These are phyloP conservation scores for Bipolaris oryzae DNA, from an alignment of 2,329 filamentous ascomycete genomes.

Conservation along the genomic window DNA sequence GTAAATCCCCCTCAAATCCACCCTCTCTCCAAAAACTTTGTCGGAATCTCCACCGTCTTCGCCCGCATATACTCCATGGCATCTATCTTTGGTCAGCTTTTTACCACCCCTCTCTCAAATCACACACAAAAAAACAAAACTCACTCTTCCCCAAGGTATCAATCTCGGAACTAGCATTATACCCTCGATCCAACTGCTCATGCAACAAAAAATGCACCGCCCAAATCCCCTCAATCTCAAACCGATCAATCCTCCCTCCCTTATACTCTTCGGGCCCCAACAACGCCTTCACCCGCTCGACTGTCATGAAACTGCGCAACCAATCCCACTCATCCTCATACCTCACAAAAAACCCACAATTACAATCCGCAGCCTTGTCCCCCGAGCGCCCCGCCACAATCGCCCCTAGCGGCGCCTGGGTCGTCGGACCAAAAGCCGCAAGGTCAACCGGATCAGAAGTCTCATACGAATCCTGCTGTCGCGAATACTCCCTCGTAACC, in stretches of 20 bases:
- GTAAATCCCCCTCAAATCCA: neutral
- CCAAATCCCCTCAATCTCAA: constrained; percentile 10
- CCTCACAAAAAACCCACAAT: constrained; percentile 47
- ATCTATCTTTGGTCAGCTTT: too few species aligned
- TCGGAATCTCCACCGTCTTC: constrained; percentile 26
- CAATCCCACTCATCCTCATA: constrained; percentile 42
- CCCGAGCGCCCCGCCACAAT: constrained; percentile 53
- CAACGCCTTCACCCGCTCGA: constrained; percentile 31
- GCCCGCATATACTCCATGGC: constrained; percentile 28
- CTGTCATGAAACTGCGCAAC: constrained; percentile 38
- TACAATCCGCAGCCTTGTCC: constrained; percentile 47
- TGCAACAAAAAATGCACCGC: constrained; percentile 51
- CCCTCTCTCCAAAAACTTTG: constrained; percentile 17
- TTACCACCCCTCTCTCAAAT: too few species aligned
- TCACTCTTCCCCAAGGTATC: constrained; percentile 20
- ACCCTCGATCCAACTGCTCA: constrained; percentile 53
- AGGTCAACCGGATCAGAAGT: constrained; percentile 21
- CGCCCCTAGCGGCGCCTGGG: constrained; percentile 50
- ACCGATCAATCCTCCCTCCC: constrained; percentile 18
- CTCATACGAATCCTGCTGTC: constrained; percentile 41
- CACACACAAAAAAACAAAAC: too few species aligned
- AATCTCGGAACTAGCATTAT: constrained; percentile 7
- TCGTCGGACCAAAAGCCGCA: constrained; percentile 28
- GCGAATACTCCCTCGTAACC: constrained; percentile 23
- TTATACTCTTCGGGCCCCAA: constrained; percentile 39